These are phyloP conservation scores for Talaromyces sp. DNA, from an alignment of 2,329 filamentous ascomycete species.

Conservation along the genomic window DNA sequence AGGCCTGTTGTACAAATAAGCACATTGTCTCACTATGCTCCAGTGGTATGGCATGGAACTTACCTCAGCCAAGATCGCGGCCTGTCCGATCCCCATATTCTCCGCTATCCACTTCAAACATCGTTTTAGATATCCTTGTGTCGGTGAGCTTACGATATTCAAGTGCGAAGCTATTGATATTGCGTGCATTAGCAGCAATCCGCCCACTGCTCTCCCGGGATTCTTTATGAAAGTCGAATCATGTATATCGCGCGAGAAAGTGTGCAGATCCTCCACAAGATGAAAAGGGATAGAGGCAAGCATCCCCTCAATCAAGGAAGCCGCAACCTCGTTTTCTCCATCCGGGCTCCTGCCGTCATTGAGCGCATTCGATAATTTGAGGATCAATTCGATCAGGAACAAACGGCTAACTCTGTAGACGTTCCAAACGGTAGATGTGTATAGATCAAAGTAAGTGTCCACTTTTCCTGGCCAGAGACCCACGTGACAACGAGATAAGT, in stretches of 20 bases:
- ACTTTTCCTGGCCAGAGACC: constrained; percentile 7
- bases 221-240: neutral
- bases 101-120: constrained; percentile 9
- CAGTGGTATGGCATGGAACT: neutral
- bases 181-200: constrained; percentile 13
- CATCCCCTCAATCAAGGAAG: neutral
- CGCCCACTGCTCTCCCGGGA: constrained; percentile 2
- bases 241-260: neutral
- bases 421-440: constrained; percentile 9
- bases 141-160: neutral
- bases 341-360: neutral
- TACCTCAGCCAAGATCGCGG: constrained; percentile 1
- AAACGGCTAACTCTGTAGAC: neutral
- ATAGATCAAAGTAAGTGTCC: constrained; percentile 11
- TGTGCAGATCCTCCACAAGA: constrained; percentile 5
- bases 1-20: neutral
- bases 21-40: neutral
- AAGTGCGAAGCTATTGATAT: constrained; percentile 5
- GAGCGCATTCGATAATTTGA: neutral
- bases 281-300: constrained; percentile 11
- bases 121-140: neutral
- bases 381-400: neutral
- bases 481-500: neutral
- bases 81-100: constrained; percentile 15
- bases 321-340: neutral